phyloP scores from a whole-genome alignment of 2,329 filamentous ascomycete genomes.

The Colletotrichum costaricense region DNA sequence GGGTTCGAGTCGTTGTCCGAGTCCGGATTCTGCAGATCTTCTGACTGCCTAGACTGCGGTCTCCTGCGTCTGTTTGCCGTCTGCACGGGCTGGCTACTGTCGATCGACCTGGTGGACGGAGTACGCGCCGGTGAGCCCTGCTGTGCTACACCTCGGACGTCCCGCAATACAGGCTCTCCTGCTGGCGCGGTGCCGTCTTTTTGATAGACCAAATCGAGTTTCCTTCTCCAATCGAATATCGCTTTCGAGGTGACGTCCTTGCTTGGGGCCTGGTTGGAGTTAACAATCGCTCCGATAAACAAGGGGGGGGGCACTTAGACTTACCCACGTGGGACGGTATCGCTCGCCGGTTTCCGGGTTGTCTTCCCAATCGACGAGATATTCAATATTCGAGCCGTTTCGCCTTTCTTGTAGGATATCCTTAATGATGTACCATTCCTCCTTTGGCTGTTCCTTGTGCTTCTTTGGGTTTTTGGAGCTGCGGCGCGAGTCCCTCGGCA shows the following conservation, averaged over 20 bases:
- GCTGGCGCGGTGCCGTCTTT: background rate
- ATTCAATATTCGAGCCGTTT: constrained; percentile 42
- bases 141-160: background rate
- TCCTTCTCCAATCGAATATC: constrained; percentile 47
- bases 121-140: background rate
- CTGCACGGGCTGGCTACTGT: constrained; percentile 31
- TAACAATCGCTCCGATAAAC: constrained; percentile 4
- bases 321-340: constrained; percentile 49
- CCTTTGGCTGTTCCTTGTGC: constrained; percentile 20
- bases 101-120: background rate
- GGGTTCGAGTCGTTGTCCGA: constrained; percentile 5
- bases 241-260: constrained; percentile 46
- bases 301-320: constrained; percentile 28
- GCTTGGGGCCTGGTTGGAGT: constrained; percentile 18
- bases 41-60: background rate
- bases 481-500: constrained; percentile 27
- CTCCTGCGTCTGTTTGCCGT: constrained; percentile 22
- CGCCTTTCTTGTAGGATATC: constrained; percentile 49
- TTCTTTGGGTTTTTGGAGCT: constrained; percentile 25
- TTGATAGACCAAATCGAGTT: constrained; percentile 5
- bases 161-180: background rate
- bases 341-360: constrained; percentile 44
- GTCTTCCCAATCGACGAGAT: constrained; percentile 53
- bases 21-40: background rate
- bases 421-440: constrained; percentile 48